Evolutionary conservation across 2,329 filamentous ascomycete species (phyloP).

Genomic region (Torrubiella hemipterigena): DNA sequence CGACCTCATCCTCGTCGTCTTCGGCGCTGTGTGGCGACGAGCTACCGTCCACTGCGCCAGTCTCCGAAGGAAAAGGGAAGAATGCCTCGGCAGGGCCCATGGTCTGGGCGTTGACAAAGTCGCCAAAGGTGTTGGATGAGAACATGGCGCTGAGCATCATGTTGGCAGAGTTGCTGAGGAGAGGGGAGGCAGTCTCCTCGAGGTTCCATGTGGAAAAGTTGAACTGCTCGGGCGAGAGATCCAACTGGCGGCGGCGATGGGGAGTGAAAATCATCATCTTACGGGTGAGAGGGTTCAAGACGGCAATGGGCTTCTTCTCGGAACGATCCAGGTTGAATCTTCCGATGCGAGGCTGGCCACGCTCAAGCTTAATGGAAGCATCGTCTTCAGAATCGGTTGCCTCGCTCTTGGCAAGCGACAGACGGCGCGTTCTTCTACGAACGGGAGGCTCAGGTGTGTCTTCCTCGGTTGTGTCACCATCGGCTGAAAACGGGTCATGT

Average conservation of each 20-base stretch:
- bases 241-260: constrained; percentile 33
- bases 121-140: constrained; percentile 40
- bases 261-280: constrained; percentile 55
- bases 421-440: constrained; percentile 34
- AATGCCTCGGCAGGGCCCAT: constrained; percentile 66
- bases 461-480: constrained; percentile 51
- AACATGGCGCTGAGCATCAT: constrained; percentile 70
- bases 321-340: constrained; percentile 42
- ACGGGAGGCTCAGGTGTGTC: constrained; percentile 39
- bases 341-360: constrained; percentile 40
- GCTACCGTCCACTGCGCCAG: constrained; percentile 39
- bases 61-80: constrained; percentile 55
- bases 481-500: constrained; percentile 31
- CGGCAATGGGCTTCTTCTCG: constrained; percentile 44
- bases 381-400: constrained; percentile 39
- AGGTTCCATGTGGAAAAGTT: constrained; percentile 34
- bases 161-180: constrained; percentile 56
- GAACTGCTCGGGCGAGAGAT: constrained; percentile 43
- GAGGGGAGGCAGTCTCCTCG: constrained; percentile 35
- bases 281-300: constrained; percentile 42
- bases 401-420: constrained; percentile 23
- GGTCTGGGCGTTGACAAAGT: constrained; percentile 50
- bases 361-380: constrained; percentile 31
- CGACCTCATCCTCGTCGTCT: constrained; percentile 52
- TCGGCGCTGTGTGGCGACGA: constrained; percentile 20